These are phyloP conservation scores for Pseudogymnoascus sp. DNA, from an alignment of 2,329 filamentous ascomycete species.

Conservation along the genomic window DNA sequence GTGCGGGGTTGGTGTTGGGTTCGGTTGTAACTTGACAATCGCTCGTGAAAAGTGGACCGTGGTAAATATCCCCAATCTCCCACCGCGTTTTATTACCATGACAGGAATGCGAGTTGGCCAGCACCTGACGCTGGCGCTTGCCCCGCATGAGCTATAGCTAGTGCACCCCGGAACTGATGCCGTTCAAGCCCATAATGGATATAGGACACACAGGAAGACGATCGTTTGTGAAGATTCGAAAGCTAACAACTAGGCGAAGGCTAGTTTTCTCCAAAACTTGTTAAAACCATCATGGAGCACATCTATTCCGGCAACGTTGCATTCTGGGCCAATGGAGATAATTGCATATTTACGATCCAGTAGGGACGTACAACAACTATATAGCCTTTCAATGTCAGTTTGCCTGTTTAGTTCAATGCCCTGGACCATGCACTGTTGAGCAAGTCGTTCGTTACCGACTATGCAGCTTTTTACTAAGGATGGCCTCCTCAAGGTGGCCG, in stretches of 20 bases:
- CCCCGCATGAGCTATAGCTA: background rate
- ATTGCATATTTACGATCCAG: background rate
- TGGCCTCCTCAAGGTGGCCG: background rate
- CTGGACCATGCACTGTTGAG: background rate
- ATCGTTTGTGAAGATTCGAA: background rate
- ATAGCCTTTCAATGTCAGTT: background rate
- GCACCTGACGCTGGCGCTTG: background rate
- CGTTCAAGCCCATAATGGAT: background rate
- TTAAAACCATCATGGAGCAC: background rate
- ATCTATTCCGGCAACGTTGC: background rate
- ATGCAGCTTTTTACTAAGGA: constrained; percentile 12
- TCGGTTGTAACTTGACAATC: background rate
- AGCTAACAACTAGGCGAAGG: background rate
- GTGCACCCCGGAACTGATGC: background rate
- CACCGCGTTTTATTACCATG: background rate
- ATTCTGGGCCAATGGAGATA: background rate
- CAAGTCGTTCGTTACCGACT: constrained; percentile 15
- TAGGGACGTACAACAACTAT: background rate
- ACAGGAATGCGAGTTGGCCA: background rate
- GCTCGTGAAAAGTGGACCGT: background rate
- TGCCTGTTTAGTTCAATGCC: background rate
- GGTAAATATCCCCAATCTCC: background rate
- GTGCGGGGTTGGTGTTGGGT: background rate
- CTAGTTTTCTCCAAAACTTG: background rate
- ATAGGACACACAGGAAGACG: background rate